phyloP scores from a whole-genome alignment of 495 filamentous ascomycete species.

The Penicillium herquei region DNA sequence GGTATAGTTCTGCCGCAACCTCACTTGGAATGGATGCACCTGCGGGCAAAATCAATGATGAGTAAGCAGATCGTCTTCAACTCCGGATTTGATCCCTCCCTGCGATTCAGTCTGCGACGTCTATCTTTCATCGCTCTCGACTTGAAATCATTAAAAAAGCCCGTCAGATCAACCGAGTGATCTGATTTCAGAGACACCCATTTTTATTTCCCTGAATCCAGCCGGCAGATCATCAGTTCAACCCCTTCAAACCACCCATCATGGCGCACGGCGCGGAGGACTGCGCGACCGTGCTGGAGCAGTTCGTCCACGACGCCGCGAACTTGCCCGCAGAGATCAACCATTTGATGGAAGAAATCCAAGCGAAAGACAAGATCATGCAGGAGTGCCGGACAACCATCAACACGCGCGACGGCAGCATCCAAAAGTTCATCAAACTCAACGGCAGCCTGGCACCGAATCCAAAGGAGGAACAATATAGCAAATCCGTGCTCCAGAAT shows the following conservation, averaged over 20 bases:
- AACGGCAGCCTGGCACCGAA: constrained; percentile 80
- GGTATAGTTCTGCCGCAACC: too few relatives aligned
- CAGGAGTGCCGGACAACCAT: constrained; percentile 71
- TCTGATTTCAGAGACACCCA: background rate
- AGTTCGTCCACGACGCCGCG: constrained; percentile 85
- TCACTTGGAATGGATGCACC: too few relatives aligned
- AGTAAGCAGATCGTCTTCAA: background rate
- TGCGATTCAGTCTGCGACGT: background rate
- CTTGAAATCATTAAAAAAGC: too few relatives aligned
- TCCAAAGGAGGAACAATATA: constrained; percentile 78
- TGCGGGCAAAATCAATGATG: background rate
- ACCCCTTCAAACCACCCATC: background rate
- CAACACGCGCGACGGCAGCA: constrained; percentile 70
- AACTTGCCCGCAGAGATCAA: constrained; percentile 90
- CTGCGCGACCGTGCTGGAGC: constrained; percentile 84
- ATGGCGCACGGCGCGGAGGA: constrained; percentile 60
- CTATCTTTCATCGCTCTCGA: background rate
- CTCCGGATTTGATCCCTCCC: background rate
- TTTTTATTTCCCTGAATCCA: background rate
- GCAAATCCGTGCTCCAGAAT: constrained; percentile 66
- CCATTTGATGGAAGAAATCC: constrained; percentile 91
- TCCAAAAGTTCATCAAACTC: constrained; percentile 87
- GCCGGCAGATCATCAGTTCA: background rate
- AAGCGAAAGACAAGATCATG: constrained; percentile 80
- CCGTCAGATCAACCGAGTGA: background rate